Conservation (phyloP, 371 early-diverging fungal genomes). For the Rhizopus microsporus region DNA sequence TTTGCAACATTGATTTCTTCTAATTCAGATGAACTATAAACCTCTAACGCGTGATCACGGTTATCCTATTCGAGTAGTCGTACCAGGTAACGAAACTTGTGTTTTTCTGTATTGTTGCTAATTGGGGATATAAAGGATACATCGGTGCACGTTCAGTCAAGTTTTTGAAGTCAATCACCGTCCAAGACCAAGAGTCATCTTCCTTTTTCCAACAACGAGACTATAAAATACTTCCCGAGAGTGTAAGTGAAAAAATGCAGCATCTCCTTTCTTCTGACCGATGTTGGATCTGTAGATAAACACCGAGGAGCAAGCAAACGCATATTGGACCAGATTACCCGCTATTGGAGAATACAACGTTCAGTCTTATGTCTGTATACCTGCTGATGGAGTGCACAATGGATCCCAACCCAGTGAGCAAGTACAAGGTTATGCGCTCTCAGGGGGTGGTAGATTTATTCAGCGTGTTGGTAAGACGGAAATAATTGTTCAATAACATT, state of each 20-base stretch:
- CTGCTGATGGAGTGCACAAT: conserved; percentile 40
- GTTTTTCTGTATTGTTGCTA: neutral
- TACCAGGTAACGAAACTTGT: conserved; percentile 60
- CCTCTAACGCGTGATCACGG: conserved; percentile 80
- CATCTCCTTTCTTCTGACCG: neutral
- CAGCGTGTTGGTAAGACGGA: conserved; percentile 63
- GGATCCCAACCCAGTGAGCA: conserved; percentile 1
- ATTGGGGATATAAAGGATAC: conserved; percentile 33
- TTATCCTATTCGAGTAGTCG: conserved; percentile 80
- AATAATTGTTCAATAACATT: neutral
- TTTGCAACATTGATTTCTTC: neutral
- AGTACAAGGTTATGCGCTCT: conserved; percentile 45
- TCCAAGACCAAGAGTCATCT: conserved; percentile 67
- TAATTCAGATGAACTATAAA: conserved; percentile 75
- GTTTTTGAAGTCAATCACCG: conserved; percentile 67
- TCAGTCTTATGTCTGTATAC: conserved; percentile 66
- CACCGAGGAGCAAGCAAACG: conserved; percentile 43
- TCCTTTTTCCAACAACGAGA: conserved; percentile 81
- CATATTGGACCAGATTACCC: conserved; percentile 52
- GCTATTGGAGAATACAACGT: conserved; percentile 80
- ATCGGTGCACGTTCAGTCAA: conserved; percentile 90
- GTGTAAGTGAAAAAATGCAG: conserved; percentile 31
- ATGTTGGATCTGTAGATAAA: conserved; percentile 22
- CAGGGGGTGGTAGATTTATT: conserved; percentile 59
- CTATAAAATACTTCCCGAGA: conserved; percentile 82